Conservation (phyloP, 441 rosid species). For the Croton laevigatus region DNA sequence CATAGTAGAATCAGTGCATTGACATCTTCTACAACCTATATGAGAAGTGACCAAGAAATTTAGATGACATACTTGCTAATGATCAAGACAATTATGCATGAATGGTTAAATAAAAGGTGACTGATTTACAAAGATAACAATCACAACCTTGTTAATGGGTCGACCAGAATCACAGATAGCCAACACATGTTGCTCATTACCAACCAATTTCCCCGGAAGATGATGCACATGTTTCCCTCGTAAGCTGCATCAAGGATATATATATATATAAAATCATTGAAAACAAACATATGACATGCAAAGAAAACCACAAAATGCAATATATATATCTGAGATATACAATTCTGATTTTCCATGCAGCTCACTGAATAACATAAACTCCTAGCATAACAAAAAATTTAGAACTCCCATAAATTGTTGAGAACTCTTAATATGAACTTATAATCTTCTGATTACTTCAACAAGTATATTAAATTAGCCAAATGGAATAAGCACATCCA, state of each 20-base stretch:
- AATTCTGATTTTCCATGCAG: conserved; percentile 1
- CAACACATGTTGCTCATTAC: conserved; percentile 71
- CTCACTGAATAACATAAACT: background rate
- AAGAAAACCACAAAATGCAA: background rate
- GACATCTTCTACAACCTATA: conserved; percentile 84
- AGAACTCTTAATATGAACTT: background rate
- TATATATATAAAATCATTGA: conserved; percentile 10
- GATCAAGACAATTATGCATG: conserved; percentile 2
- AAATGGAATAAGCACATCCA: background rate
- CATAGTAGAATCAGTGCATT: conserved; percentile 70
- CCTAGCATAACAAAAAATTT: too few relatives aligned
- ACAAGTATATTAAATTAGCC: background rate
- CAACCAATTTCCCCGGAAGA: conserved; percentile 70
- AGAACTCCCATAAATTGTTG: too few relatives aligned
- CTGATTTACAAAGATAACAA: conserved; percentile 12
- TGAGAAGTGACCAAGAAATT: conserved; percentile 16
- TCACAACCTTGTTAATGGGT: conserved; percentile 54
- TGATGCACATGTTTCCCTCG: conserved; percentile 80
- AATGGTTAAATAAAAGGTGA: conserved; percentile 7
- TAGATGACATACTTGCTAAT: background rate
- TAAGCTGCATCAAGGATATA: conserved; percentile 48
- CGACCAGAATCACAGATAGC: conserved; percentile 69
- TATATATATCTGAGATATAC: background rate
- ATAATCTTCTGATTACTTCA: background rate
- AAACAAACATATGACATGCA: background rate